Conservation (phyloP, 2,329 filamentous ascomycete species). For the Pseudocercospora fuligena region DNA sequence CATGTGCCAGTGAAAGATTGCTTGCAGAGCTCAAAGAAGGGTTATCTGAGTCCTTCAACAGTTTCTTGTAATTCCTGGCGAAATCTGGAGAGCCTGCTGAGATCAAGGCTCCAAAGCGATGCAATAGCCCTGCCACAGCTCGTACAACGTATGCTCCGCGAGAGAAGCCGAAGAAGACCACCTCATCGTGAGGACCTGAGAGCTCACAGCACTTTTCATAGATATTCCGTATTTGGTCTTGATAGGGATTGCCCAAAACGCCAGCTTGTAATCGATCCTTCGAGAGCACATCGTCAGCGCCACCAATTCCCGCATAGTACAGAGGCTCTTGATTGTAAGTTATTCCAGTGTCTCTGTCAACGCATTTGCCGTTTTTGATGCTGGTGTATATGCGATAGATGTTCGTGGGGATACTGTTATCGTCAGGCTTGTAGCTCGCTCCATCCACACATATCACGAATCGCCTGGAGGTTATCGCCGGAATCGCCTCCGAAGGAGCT, state of each 20-base stretch:
- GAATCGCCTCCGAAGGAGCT: neutral
- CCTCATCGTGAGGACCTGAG: constrained; percentile 39
- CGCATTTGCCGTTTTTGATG: constrained; percentile 24
- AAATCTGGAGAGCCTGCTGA: constrained; percentile 35
- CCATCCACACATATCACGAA: constrained; percentile 35
- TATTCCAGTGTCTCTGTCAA: constrained; percentile 12
- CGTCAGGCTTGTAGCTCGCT: constrained; percentile 18
- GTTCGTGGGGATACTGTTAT: constrained; percentile 22
- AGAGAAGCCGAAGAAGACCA: constrained; percentile 49
- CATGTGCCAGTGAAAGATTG: neutral
- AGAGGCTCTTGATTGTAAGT: constrained; percentile 22
- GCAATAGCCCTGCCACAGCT: constrained; percentile 47
- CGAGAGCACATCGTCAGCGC: constrained; percentile 26
- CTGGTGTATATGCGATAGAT: constrained; percentile 29
- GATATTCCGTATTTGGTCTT: constrained; percentile 32
- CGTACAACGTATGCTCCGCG: constrained; percentile 49
- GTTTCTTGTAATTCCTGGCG: constrained; percentile 36
- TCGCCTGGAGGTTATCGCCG: constrained; percentile 16
- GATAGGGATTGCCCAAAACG: constrained; percentile 28
- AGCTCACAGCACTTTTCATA: constrained; percentile 34
- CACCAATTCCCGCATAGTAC: constrained; percentile 28
- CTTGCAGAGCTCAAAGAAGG: constrained; percentile 19
- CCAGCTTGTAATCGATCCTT: constrained; percentile 24
- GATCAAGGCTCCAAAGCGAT: constrained; percentile 40
- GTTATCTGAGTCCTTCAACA: constrained; percentile 30